Evolutionary conservation across 768 basidiomycete genomes (phyloP), one percentile per base, ranked within the genome.

Genomic region (Trametes punicea): DNA sequence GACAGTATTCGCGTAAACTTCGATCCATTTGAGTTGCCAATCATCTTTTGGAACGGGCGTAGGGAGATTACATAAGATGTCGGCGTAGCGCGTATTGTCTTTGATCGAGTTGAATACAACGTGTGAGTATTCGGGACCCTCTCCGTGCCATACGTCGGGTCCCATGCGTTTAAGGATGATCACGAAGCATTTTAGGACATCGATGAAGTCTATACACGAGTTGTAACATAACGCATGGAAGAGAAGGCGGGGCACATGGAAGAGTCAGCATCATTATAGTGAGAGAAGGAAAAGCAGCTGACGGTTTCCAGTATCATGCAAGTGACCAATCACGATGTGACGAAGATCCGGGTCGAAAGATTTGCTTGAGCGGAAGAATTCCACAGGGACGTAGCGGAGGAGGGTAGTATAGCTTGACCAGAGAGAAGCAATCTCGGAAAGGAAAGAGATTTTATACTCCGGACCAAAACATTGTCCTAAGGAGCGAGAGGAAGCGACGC

Each of bases 51-150:
- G 47, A 2, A 54, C 47, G 5, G 56, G 49, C 1, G 49, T 41
- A 11, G 49, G 46, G n/a, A 63, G 61, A 8, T 69, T 60, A 51
- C 74, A 73, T 11, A 90, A 60, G 38, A 81, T 69, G 27, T 75
- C 68, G 30, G 73, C 65, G 65, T 81, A 87, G 6, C 76, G 73
- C 2, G 74, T 67, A 67, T 96, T 98, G 65, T 91, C 85, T 67
- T 88, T 89, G 65, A 98, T 80, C 13, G 86, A 80, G 64, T 90
- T 91, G 63, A 96, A 87, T 6, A 93, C 79, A 31, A 88, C 78
- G 61, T 85, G 81, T 2, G 93, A 87, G 64, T 85, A 90, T 63
- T 90, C 85, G 4, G 81, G 74, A 1, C 80, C 79, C 61, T 90
- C 85, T 26, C 78, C 81, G 18, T 74, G 67, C 95, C 96, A 98